These are phyloP conservation scores for Lasiosphaeria ovina DNA, from an alignment of 495 filamentous ascomycete genomes.

Conservation along the genomic window DNA sequence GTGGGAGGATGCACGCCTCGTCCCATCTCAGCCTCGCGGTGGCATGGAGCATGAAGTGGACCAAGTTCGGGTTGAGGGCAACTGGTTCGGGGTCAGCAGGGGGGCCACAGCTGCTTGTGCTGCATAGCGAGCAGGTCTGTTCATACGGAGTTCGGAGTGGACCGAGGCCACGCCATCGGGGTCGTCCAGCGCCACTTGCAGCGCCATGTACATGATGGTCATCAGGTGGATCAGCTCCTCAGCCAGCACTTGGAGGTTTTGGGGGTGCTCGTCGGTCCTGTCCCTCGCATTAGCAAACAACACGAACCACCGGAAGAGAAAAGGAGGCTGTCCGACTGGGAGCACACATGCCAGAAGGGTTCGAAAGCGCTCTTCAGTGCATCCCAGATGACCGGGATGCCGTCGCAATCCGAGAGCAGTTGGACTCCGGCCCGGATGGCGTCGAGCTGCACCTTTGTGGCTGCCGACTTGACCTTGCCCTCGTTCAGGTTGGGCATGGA, in stretches of 20 bases:
- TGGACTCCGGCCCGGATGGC: constrained; percentile 66
- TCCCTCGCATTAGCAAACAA: constrained; percentile 28
- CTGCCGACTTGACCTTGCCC: constrained; percentile 44
- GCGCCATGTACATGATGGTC: constrained; percentile 68
- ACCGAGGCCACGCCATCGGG: constrained; percentile 38
- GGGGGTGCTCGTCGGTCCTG: constrained; percentile 41
- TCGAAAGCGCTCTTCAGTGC: constrained; percentile 61
- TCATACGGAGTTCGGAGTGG: constrained; percentile 39
- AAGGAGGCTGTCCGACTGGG: neutral
- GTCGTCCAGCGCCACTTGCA: constrained; percentile 63
- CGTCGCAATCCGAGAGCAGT: constrained; percentile 58
- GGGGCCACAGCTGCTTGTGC: constrained; percentile 18
- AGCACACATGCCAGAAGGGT: constrained; percentile 42
- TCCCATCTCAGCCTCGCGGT: constrained; percentile 85
- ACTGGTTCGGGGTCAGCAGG: constrained; percentile 30
- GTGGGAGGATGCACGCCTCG: constrained; percentile 50
- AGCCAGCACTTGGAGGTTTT: constrained; percentile 38
- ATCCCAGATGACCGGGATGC: constrained; percentile 58
- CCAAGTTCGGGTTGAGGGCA: constrained; percentile 62
- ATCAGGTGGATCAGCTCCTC: constrained; percentile 60
- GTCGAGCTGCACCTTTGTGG: constrained; percentile 57
- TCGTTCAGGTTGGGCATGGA: constrained; percentile 25
- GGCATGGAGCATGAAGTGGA: constrained; percentile 71
- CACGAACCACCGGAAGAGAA: too few species aligned
- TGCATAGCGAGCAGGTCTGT: neutral